A percentile compares a stretch with the other conserved stretches of the same genome.
Conservation (phyloP, 495 filamentous ascomycete genomes). For the Glonium stellatum region DNA sequence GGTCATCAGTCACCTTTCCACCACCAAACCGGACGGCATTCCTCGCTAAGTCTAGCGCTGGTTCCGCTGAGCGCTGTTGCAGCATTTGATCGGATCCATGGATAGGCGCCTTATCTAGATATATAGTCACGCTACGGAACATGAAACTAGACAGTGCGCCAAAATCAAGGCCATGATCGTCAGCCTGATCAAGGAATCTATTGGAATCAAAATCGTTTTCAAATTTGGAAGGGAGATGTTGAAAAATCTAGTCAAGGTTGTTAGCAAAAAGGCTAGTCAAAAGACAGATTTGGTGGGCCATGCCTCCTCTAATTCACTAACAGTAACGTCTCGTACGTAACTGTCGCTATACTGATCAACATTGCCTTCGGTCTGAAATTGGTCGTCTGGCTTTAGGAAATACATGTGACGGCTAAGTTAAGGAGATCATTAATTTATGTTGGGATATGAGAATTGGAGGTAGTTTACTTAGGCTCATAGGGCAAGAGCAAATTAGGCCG, state of each 20-base stretch:
- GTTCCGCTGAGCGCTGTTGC: background rate
- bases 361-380: slow-evolving; percentile 44
- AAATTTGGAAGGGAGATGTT: background rate
- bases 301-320: slow-evolving; percentile 54
- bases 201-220: slow-evolving; percentile 14
- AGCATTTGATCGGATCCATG: background rate
- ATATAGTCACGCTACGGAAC: slow-evolving; percentile 56
- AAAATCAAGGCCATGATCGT: slow-evolving; percentile 48
- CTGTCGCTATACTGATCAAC: slow-evolving; percentile 78
- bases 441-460: background rate
- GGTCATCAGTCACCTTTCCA: slow-evolving; percentile 34
- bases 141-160: slow-evolving; percentile 53
- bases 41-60: slow-evolving; percentile 7
- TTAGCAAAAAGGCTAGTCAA: slow-evolving; percentile 39
- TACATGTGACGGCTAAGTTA: slow-evolving; percentile 47
- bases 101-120: slow-evolving; percentile 40
- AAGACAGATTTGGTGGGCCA: slow-evolving; percentile 35
- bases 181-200: slow-evolving; percentile 48
- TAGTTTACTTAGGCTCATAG: slow-evolving; percentile 49
- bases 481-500: slow-evolving; percentile 55
- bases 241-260: slow-evolving; percentile 12
- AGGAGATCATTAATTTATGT: background rate
- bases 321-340: slow-evolving; percentile 63
- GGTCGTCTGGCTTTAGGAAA: slow-evolving; percentile 42
- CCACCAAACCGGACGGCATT: slow-evolving; percentile 21